Base-by-base conservation (phyloP, 108 stramenopile genomes). In the Skeletonema tropicum region DNA sequence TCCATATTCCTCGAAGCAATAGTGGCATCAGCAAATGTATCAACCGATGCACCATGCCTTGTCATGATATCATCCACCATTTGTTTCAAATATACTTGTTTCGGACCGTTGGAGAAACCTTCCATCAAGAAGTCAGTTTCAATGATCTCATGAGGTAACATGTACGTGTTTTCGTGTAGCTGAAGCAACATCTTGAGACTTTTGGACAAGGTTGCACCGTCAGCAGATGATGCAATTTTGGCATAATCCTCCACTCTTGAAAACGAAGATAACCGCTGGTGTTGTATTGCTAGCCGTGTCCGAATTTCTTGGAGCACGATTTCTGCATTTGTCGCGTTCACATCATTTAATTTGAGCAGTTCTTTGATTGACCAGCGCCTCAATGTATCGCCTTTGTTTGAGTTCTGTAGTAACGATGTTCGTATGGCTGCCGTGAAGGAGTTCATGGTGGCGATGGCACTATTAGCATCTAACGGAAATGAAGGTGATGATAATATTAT, bases 11-110 rank as follows among this genome's bases (percentile, higher is more conserved):
- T 76, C 13, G 46, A 60, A n/a, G 69, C 68, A 70, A 90, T 85
- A 7, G 86, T 85, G 21, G 88, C 68, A 65, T 94, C 93, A 1
- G 89, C 88, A 66, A 90, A 49, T 2, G 66, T 79, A 80, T 94
- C 93, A 25, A 94, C 76, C 0, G 93, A 83, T 17, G 74, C 55
- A 12, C 89, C 89, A 76, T 94, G 93, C 38, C 93, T 74, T 23
- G 89, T 71, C 46, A 86, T 81, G 26, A 90, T 84, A 70, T 91
- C 86, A 76, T 86, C 80, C 45, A 87, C 74, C 5, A 81, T 75
- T 13, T 69, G 70, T 14, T 55, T 21, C 3, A 86, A 38, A 52
- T 77, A 74, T 19, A 29, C 31, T 57, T 74, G 76, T 25, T 85
- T 61, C 7, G 72, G 76, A 59, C 52, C 23, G 23, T 19, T 60